Conservation (phyloP, 176 grass and related monocot species). For the Microstegium vimineum region DNA sequence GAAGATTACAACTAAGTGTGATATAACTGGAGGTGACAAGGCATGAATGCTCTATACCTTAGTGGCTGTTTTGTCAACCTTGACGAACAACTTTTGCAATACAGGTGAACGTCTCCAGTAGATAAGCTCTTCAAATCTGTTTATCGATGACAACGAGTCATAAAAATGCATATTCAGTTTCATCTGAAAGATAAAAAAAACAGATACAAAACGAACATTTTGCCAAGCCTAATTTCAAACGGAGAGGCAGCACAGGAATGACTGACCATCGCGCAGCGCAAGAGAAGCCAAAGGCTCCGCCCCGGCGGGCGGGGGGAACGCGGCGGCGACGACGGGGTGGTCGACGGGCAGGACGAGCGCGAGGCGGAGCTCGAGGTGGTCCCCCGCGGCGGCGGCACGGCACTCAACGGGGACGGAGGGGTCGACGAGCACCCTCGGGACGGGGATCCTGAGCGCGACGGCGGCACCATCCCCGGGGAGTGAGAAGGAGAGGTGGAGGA, state of each 20-base stretch:
- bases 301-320: slow-evolving; percentile 15
- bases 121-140: slow-evolving; percentile 67
- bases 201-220: background rate
- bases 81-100: slow-evolving; percentile 70
- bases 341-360: slow-evolving; percentile 56
- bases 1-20: background rate
- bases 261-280: slow-evolving; percentile 18
- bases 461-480: background rate
- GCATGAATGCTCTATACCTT: slow-evolving; percentile 34
- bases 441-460: slow-evolving; percentile 43
- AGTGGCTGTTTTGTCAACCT: slow-evolving; percentile 74
- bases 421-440: slow-evolving; percentile 60
- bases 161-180: background rate
- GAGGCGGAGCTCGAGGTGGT: too few relatives aligned
- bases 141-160: too few relatives aligned
- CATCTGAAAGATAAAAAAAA: background rate
- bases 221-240: background rate
- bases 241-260: too few relatives aligned
- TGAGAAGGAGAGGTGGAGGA: slow-evolving; percentile 55
- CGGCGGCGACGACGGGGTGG: slow-evolving; percentile 44
- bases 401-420: slow-evolving; percentile 52
- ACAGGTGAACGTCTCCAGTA: slow-evolving; percentile 53
- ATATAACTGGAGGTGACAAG: background rate
- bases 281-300: slow-evolving; percentile 8
- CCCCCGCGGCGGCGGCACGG: too few relatives aligned